Evolutionary conservation across 257 asterid species (phyloP), one percentile per base, ranked within the genome.

Genomic region (Capsicum chinense): DNA sequence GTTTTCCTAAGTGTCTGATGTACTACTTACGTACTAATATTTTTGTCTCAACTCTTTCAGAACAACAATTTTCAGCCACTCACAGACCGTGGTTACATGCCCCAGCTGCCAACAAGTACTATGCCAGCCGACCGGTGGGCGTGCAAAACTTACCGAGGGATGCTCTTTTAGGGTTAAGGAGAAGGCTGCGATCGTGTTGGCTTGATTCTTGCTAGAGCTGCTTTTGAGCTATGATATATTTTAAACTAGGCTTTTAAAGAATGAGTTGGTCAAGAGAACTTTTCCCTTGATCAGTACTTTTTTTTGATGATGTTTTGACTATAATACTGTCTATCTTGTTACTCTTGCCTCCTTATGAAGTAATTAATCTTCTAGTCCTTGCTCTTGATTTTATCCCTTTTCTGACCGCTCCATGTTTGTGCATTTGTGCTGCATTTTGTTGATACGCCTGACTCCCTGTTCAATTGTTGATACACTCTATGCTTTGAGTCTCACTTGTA

Each of bases 61-160:
- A 52, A 76, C 81, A 76, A 76, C 81, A 13, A 76, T 76, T 37
- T 83, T 83, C 69, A 83, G 82, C 60, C 85, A 83, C 83, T 83
- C 85, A 0, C 82, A 83, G 35, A 83, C 85, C 0, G 85, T 71
- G 64, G 85, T 83, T 48, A 79, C 56, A 6, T 83, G 85, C 44
- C 58, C 71, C 52, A 83, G 58, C 39, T 84, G 86, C 76, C 83
- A 78, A 79, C 63, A 60, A 33, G 86, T 84, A 56, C 67, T 84
- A 35, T 78, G 86, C 78, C 86, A 84, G 78, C 86, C 86, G 11
- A 84, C 83, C 3, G 83, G 86, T 44, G 86, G 86, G 5, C 67
- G 79, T 0, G 35, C 79, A 58, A 84, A 79, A 12, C 79, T 84
- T 10, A 84, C 86, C 5, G 86, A 84, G 62, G 83, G 86, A 19